phyloP scores from a whole-genome alignment of 257 asterid genomes.

The Solanum sejunctum region DNA sequence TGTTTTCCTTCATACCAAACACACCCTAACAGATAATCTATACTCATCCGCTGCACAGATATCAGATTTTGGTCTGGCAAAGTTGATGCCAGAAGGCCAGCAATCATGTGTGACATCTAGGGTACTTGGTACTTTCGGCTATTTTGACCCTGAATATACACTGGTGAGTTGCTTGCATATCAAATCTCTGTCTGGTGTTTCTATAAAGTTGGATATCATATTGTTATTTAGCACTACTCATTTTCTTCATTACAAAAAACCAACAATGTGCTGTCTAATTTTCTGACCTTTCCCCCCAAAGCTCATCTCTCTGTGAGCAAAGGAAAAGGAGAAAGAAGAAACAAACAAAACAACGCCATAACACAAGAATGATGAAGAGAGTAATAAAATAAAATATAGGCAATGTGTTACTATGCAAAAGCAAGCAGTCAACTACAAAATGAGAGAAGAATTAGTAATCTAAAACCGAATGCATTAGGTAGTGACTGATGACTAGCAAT shows the following conservation, averaged over 20 bases:
- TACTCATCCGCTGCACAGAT: conserved; percentile 29
- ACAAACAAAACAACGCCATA: background rate
- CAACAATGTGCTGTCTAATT: background rate
- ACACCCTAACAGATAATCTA: background rate
- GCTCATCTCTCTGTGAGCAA: background rate
- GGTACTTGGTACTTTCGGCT: conserved; percentile 93
- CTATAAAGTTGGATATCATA: background rate
- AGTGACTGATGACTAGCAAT: background rate
- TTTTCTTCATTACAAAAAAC: background rate
- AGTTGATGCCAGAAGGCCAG: conserved; percentile 91
- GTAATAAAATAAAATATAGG: background rate
- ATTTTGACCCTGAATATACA: conserved; percentile 95
- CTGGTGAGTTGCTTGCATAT: conserved; percentile 34
- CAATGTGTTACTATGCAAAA: background rate
- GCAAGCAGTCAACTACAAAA: background rate
- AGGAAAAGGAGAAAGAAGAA: background rate
- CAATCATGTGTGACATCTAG: conserved; percentile 75
- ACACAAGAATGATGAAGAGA: background rate
- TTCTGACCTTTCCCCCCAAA: background rate
- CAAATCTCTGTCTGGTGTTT: background rate
- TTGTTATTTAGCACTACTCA: background rate
- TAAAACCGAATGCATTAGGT: background rate
- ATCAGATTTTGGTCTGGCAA: conserved; percentile 95
- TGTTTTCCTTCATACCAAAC: background rate
- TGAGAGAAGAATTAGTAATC: background rate